phyloP scores from a whole-genome alignment of 2,329 filamentous ascomycete genomes.

The Ophiostoma novo-ulmi region DNA sequence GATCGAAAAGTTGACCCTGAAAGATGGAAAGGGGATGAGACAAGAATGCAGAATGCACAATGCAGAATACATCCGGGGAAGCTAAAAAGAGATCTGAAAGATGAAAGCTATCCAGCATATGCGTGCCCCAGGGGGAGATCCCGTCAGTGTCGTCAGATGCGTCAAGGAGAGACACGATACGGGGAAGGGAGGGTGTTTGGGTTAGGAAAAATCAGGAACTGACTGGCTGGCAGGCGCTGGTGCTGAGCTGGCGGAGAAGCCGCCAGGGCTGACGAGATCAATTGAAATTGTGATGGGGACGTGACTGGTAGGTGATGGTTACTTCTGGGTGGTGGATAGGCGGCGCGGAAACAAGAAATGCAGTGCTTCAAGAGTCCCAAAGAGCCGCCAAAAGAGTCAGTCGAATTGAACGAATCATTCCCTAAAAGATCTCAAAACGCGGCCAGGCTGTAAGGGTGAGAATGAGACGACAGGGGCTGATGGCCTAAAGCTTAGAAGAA shows the following conservation, averaged over 20 bases:
- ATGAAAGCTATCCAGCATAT: neutral
- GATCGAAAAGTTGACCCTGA: neutral
- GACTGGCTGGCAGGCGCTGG: neutral
- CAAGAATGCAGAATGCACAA: neutral
- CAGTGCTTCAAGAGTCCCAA: neutral
- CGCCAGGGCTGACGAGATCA: neutral
- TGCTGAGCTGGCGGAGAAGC: neutral
- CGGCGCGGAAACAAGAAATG: neutral
- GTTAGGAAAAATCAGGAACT: neutral
- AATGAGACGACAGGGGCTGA: conserved; percentile 7
- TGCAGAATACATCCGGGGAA: neutral
- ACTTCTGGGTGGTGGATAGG: neutral
- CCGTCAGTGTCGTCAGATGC: conserved; percentile 11
- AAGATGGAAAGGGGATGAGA: conserved; percentile 13
- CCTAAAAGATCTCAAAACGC: neutral
- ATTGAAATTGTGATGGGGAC: neutral
- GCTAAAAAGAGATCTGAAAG: neutral
- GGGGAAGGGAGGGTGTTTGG: conserved; percentile 11
- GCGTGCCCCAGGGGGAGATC: neutral
- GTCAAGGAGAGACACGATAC: conserved; percentile 10
- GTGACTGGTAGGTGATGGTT: neutral
- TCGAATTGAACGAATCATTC: too few relatives aligned
- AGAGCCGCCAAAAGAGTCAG: conserved; percentile 1
- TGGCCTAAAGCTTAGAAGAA: neutral
- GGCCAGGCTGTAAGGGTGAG: neutral